Conservation (phyloP, 352 stramenopile species). For the Phytopythium oedochilum region DNA sequence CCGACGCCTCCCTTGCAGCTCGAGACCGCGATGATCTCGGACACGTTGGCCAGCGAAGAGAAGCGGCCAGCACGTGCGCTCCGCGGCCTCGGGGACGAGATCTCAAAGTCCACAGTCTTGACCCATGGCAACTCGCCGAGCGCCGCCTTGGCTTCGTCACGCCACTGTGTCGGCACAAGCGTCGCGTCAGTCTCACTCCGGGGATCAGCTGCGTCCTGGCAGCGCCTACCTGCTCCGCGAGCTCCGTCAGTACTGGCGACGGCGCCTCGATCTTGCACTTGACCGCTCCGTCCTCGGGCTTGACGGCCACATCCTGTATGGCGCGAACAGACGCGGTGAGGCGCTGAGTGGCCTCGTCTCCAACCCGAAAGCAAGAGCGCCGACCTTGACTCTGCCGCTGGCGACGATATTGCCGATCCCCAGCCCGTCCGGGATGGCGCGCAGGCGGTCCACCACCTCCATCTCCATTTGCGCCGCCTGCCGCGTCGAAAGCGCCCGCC, state of each 20-base stretch:
- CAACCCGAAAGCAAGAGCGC: too few species aligned
- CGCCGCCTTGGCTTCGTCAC: conserved; percentile 38
- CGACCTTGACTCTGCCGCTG: conserved; percentile 77
- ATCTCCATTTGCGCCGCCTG: conserved; percentile 66
- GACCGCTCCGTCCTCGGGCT: conserved; percentile 37
- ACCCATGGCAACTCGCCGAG: conserved; percentile 75
- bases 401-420: conserved; percentile 71
- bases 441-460: conserved; percentile 70
- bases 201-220: too few species aligned
- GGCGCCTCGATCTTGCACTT: conserved; percentile 69
- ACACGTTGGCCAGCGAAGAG: conserved; percentile 75
- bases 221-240: conserved; percentile 56
- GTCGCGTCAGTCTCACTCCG: neutral
- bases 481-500: conserved; percentile 53
- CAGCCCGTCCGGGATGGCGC: conserved; percentile 62
- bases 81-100: conserved; percentile 51
- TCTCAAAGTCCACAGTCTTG: conserved; percentile 53
- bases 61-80: conserved; percentile 68
- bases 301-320: conserved; percentile 47
- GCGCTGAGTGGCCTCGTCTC: too few species aligned
- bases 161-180: conserved; percentile 40
- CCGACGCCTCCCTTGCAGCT: conserved; percentile 98
- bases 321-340: neutral
- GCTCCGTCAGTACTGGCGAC: conserved; percentile 60
- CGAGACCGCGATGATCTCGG: conserved; percentile 87